phyloP scores from a whole-genome alignment of 2,329 filamentous ascomycete species.

The Magnaporthiopsis incrustans region DNA sequence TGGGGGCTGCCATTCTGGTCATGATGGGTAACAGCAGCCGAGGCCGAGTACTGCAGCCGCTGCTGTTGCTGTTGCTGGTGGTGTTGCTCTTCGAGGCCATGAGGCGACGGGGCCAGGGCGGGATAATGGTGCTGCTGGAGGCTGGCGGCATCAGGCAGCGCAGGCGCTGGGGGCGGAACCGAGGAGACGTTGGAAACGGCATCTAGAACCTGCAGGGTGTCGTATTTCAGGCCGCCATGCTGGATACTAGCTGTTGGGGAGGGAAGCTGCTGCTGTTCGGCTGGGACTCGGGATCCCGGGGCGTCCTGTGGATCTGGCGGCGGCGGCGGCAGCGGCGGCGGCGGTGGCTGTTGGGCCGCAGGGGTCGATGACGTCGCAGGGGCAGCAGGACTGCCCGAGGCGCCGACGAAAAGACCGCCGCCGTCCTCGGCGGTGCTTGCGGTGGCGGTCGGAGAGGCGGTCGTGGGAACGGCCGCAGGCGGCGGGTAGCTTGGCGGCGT shows the following conservation, averaged over 20 bases:
- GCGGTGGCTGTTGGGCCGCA: background rate
- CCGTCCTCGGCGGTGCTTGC: background rate
- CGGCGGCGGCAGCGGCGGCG: background rate
- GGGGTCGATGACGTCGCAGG: background rate
- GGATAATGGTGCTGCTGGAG: constrained; percentile 5
- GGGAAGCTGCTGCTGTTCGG: background rate
- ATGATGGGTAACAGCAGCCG: background rate
- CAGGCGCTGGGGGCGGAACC: background rate
- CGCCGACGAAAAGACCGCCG: background rate
- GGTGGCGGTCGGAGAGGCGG: background rate
- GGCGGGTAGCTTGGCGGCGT: background rate
- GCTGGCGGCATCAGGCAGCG: background rate
- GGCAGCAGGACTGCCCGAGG: background rate
- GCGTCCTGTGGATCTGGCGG: background rate
- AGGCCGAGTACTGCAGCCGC: background rate
- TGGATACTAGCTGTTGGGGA: background rate
- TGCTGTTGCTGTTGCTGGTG: constrained; percentile 2
- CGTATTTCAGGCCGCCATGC: constrained; percentile 1
- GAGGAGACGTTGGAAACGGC: background rate
- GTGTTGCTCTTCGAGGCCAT: background rate
- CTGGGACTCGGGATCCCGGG: background rate
- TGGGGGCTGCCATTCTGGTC: background rate
- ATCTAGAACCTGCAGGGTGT: constrained; percentile 2
- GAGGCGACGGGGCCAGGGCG: background rate
- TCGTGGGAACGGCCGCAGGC: background rate